These are phyloP conservation scores for Margaritispora aquatica DNA, from an alignment of 495 filamentous ascomycete genomes.

Conservation along the genomic window DNA sequence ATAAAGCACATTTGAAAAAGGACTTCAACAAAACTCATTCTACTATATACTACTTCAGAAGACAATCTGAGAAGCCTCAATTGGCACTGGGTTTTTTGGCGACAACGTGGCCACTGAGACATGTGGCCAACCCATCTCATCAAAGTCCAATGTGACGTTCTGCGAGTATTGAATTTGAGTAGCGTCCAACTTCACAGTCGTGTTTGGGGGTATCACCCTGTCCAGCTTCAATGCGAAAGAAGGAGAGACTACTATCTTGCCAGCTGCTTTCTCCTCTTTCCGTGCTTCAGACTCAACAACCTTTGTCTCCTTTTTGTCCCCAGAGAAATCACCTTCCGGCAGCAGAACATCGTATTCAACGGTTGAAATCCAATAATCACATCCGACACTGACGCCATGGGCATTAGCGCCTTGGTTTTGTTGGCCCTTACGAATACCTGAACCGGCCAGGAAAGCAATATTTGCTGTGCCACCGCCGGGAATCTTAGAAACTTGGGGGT, in stretches of 20 bases:
- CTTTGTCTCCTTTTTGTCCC: slow-evolving; percentile 1
- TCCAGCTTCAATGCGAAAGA: slow-evolving; percentile 1
- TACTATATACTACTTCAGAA: slow-evolving; percentile 1
- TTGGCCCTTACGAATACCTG: background rate
- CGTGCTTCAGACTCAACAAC: slow-evolving; percentile 5
- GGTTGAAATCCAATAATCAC: slow-evolving; percentile 10
- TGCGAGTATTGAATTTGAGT: slow-evolving; percentile 9
- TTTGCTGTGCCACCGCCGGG: slow-evolving; percentile 8
- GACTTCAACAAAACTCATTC: slow-evolving; percentile 1
- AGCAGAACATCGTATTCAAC: slow-evolving; percentile 10
- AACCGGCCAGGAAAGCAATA: slow-evolving; percentile 4
- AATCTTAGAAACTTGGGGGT: background rate
- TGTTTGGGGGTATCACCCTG: background rate
- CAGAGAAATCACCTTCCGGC: slow-evolving; percentile 7
- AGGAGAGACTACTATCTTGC: slow-evolving; percentile 7
- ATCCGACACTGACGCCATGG: slow-evolving; percentile 3
- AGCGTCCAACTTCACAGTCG: slow-evolving; percentile 6
- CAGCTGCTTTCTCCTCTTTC: slow-evolving; percentile 7
- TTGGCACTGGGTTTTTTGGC: slow-evolving; percentile 1
- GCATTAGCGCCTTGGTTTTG: slow-evolving; percentile 2
- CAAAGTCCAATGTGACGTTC: slow-evolving; percentile 11
- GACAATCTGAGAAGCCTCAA: background rate
- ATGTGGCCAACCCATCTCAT: slow-evolving; percentile 9
- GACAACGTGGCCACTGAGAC: slow-evolving; percentile 10
- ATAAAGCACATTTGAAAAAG: background rate